Evolutionary conservation across 2,329 filamentous ascomycete genomes (phyloP).

Genomic region (Lasiodiplodia citricola): DNA sequence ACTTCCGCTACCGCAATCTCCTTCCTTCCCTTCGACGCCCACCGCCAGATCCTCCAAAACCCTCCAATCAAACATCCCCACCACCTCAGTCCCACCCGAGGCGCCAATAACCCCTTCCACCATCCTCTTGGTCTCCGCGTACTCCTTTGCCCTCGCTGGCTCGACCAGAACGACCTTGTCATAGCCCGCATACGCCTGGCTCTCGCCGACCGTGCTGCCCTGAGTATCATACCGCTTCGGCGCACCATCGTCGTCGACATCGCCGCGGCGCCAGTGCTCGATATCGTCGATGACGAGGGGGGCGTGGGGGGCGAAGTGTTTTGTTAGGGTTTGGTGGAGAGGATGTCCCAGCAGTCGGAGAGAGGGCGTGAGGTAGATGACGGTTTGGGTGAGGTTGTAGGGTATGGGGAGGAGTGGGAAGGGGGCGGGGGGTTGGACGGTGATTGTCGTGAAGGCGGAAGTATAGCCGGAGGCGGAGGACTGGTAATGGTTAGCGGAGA

Average conservation of each 20-base stretch:
- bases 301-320: background rate
- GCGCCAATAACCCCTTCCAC: background rate
- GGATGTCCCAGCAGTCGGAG: background rate
- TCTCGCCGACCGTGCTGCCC: conserved; percentile 13
- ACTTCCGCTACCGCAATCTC: too few species aligned
- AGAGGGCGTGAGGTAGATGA: conserved; percentile 1
- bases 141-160: background rate
- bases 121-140: background rate
- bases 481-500: conserved; percentile 8
- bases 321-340: background rate
- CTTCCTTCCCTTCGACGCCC: background rate
- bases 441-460: background rate
- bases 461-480: conserved; percentile 31
- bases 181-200: conserved; percentile 3
- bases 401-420: background rate
- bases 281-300: background rate
- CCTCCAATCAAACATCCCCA: conserved; percentile 17
- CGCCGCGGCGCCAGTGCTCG: conserved; percentile 9
- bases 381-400: background rate
- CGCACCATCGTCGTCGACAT: background rate
- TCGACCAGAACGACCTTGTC: background rate
- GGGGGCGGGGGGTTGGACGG: conserved; percentile 31
- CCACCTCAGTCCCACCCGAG: background rate
- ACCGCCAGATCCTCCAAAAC: conserved; percentile 9
- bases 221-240: background rate